phyloP scores from a whole-genome alignment of 805 yeast genomes.

The Yarrowia keelungensis region DNA sequence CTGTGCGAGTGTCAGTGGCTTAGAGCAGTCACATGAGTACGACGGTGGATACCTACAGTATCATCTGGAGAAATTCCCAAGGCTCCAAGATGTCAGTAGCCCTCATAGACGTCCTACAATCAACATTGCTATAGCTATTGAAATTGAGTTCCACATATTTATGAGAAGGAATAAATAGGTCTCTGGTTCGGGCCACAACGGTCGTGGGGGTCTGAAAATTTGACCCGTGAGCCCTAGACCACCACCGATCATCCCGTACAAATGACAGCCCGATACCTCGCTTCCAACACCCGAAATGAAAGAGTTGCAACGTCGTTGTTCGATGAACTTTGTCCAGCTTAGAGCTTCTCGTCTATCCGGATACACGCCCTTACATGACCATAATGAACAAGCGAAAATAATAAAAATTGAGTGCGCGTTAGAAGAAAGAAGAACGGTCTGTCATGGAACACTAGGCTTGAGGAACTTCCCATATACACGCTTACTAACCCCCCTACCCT shows the following conservation, averaged over 20 bases:
- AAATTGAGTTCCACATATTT: background rate
- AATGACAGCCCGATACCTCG: background rate
- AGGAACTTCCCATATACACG: too few species aligned
- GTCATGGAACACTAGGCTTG: too few species aligned
- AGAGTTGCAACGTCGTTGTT: background rate
- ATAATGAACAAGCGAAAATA: background rate
- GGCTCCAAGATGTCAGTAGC: too few species aligned
- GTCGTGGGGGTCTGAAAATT: background rate
- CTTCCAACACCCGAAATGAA: background rate
- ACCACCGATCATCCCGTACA: too few species aligned
- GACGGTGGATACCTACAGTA: too few species aligned
- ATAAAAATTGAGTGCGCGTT: too few species aligned
- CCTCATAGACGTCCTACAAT: too few species aligned
- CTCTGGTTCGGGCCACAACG: background rate
- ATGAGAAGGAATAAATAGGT: background rate
- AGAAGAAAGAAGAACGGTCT: too few species aligned
- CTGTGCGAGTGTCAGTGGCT: background rate
- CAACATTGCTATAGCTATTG: background rate
- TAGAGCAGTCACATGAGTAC: too few species aligned
- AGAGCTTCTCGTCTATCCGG: background rate
- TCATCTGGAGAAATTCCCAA: too few species aligned
- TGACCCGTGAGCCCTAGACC: too few species aligned
- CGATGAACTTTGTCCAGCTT: background rate
- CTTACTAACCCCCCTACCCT: too few species aligned
- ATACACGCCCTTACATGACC: conserved; percentile 6